Base-by-base conservation (phyloP, 805 yeast genomes). In the Kluyveromyces nonfermentans region DNA sequence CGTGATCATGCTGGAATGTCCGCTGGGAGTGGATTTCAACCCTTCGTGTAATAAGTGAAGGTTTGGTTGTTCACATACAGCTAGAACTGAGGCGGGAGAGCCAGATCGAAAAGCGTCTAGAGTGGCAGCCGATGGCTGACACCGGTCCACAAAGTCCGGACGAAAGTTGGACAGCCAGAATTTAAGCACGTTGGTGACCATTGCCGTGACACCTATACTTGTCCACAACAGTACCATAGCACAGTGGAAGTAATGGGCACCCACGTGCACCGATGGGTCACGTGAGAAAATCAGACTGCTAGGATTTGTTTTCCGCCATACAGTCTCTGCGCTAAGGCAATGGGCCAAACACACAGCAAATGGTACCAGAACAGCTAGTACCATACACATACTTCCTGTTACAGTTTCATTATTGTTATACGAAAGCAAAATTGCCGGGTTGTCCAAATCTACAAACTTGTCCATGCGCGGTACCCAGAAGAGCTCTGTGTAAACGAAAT, bases 1-100 rank as follows among this genome's bases (percentile, higher is more conserved):
- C n/a, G 47, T 57, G 56, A 19, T 51, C 46, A 60, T 49, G 46
- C 61, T 56, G 6, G 62, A 51, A 43, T 60, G 64, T 4, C 64
- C 63, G 41, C 61, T 56, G 22, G 64, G 64, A 2, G 64, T 58
- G 46, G 60, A 54, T 32, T 57, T 54, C 34, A 60, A 45, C 6
- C 64, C 64, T 37, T 60, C 64, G 31, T 43, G 45, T 9, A 60
- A 49, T 9, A 56, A 30, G 18, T 38, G 42, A 33, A 41, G 43
- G 43, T 57, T 45, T 18, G 43, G 31, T 37, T 57, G 61, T 32
- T 43, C 44, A 31, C 60, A 55, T 15, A 50, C 43, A 20, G 47
- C 53, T 7, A 51, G n/a, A 5, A 49, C 42, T 35, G 46, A 49
- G 16, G 33, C 46, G 2, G 30, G 40, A n/a, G n/a, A n/a, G n/a